A percentile compares a stretch with the other conserved stretches of the same genome.
Evolutionary conservation across 2,329 filamentous ascomycete species (phyloP).

Genomic region (Laburnicola sp.): DNA sequence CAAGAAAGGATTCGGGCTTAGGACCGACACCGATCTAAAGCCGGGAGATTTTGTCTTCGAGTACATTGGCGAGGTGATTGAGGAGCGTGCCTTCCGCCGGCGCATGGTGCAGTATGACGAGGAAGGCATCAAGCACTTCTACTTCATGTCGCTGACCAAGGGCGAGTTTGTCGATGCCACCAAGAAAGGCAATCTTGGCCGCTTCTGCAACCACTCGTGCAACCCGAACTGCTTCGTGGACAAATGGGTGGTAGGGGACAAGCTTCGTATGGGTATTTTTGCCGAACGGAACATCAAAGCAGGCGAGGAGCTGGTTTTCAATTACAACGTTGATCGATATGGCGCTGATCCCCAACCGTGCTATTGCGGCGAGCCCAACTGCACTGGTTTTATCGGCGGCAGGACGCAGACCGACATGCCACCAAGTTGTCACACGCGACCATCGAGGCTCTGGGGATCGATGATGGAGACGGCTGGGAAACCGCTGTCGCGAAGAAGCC

Average conservation of each 20-base stretch:
- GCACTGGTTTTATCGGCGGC: constrained; percentile 93
- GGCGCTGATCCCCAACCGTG: constrained; percentile 95
- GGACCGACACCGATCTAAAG: constrained; percentile 74
- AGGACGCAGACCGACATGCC: constrained; percentile 94
- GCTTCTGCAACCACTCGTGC: constrained; percentile 99
- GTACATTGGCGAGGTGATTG: constrained; percentile 98
- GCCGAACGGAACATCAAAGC: constrained; percentile 80
- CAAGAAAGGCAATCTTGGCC: constrained; percentile 90
- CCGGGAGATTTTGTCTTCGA: constrained; percentile 94
- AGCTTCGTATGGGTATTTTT: constrained; percentile 98
- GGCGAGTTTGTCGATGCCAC: constrained; percentile 97
- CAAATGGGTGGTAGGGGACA: constrained; percentile 98
- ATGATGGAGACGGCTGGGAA: constrained; percentile 90
- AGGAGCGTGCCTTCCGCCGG: constrained; percentile 82
- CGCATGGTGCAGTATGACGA: constrained; percentile 93
- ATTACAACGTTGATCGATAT: constrained; percentile 99
- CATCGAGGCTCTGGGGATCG: constrained; percentile 94
- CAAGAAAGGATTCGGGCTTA: constrained; percentile 94
- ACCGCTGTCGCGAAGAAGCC: constrained; percentile 86
- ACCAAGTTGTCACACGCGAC: constrained; percentile 88
- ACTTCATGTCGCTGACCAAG: constrained; percentile 98
- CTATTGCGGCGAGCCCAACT: constrained; percentile 93
- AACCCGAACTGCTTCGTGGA: constrained; percentile 99
- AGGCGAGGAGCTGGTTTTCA: constrained; percentile 96
- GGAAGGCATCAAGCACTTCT: constrained; percentile 98